Evolutionary conservation across 2,329 filamentous ascomycete species (phyloP), one percentile per base, ranked within the genome.

Genomic region (Lecanicillium sp.): DNA sequence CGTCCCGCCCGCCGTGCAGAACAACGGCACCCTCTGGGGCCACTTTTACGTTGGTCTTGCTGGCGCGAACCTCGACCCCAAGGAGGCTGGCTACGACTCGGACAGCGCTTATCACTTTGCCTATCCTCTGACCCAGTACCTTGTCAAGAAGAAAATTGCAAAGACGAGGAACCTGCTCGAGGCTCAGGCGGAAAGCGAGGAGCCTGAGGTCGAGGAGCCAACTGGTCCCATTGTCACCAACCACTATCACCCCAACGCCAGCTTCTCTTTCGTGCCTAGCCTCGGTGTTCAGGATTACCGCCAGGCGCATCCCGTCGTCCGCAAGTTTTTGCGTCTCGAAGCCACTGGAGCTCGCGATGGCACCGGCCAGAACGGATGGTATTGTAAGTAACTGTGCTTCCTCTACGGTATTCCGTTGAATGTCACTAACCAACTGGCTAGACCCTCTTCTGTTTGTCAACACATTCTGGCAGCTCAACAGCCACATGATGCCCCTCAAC

Each of bases 221-320:
- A 64, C 71, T 5, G 80, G 81, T 1, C 81, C 86, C n/a, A 68
- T 81, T 38, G 77, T 94, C 46, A 79, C 76, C 33, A 94, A 81
- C 39, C 94, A 89, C 66, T 98, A 96, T 59, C 92, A 98, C 62
- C 85, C 92, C 6, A 98, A 98, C 62, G 83, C 94, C 50, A 94
- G 85, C 36, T 69, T 98, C 44, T 86, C 88, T 5, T 79, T 97
- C 52, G 77, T 98, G 36, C 87, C 89, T 3, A 81, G 88, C 51
- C 70, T 81, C 29, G 89, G 88, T 17, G 71, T 82, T 6, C 69
- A 85, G 55, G 72, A 74, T 19, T 88, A 79, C 49, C 68, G 71
- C 17, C 66, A 69, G 39, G 68, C 89, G 48, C 81, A 86, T 45
- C 84, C 86, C 2, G 84, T 87, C 1, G 67, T 85, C 40, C 78